phyloP scores from a whole-genome alignment of 495 filamentous ascomycete genomes.

The Penicillium flavigenum region DNA sequence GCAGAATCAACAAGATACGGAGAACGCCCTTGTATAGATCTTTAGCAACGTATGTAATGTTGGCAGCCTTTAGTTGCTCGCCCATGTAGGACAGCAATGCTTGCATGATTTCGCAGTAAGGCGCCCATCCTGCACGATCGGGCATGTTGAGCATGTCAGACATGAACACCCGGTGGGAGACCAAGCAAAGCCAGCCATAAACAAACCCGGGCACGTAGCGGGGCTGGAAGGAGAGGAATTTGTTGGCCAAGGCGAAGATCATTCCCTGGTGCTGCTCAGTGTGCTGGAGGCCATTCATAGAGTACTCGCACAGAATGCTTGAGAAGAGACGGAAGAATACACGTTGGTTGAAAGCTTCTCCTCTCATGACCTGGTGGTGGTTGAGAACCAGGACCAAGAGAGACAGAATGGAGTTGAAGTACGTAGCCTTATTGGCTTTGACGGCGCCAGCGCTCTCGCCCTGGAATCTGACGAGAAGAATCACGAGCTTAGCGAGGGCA shows the following conservation, averaged over 20 bases:
- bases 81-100: conserved; percentile 73
- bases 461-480: conserved; percentile 70
- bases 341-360: conserved; percentile 78
- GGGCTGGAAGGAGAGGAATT: conserved; percentile 75
- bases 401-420: conserved; percentile 72
- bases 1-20: conserved; percentile 77
- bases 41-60: conserved; percentile 67
- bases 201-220: conserved; percentile 74
- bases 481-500: conserved; percentile 80
- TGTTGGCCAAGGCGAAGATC: conserved; percentile 68
- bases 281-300: conserved; percentile 43
- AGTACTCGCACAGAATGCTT: conserved; percentile 72
- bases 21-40: conserved; percentile 82
- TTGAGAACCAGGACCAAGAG: conserved; percentile 78
- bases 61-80: conserved; percentile 71
- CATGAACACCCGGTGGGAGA: conserved; percentile 85
- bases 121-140: conserved; percentile 68
- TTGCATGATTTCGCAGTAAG: conserved; percentile 73
- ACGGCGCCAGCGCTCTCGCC: conserved; percentile 58
- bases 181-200: conserved; percentile 78
- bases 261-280: conserved; percentile 64
- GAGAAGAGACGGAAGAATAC: conserved; percentile 93
- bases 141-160: conserved; percentile 72
- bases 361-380: conserved; percentile 77
- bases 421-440: conserved; percentile 58